phyloP scores from a whole-genome alignment of 805 yeast genomes.

The Lachancea fermentati region DNA sequence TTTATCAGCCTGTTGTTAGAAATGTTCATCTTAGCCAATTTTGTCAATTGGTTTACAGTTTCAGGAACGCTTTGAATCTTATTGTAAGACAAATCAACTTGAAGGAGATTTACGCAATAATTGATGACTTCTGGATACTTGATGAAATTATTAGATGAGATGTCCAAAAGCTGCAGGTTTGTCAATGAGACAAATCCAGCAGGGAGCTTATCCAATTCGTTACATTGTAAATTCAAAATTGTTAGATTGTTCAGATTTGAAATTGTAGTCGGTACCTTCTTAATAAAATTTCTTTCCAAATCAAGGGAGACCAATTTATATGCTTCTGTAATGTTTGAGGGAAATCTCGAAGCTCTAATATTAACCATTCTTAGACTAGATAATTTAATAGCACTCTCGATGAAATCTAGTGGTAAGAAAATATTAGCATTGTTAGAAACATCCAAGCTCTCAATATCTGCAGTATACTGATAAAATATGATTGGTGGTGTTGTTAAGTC shows the following conservation, averaged over 20 bases:
- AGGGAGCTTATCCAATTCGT: conserved; percentile 62
- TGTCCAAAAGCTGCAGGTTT: conserved; percentile 54
- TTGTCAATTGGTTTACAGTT: conserved; percentile 50
- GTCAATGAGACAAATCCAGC: conserved; percentile 50
- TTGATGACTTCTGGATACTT: conserved; percentile 61
- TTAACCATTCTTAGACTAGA: conserved; percentile 60
- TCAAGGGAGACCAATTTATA: conserved; percentile 60
- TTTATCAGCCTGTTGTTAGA: conserved; percentile 59
- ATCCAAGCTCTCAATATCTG: conserved; percentile 74
- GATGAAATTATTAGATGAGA: conserved; percentile 72
- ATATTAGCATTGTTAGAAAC: conserved; percentile 85
- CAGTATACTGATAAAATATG: conserved; percentile 69
- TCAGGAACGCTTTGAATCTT: conserved; percentile 56
- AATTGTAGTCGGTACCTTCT: conserved; percentile 52
- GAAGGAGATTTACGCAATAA: conserved; percentile 50
- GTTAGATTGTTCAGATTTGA: conserved; percentile 49
- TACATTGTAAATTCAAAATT: conserved; percentile 64
- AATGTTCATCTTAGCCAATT: conserved; percentile 63
- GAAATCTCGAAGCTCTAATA: conserved; percentile 70
- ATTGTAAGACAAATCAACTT: conserved; percentile 80
- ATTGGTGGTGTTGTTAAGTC: conserved; percentile 82
- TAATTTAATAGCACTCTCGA: conserved; percentile 72
- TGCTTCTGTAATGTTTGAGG: conserved; percentile 66
- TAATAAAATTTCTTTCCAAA: conserved; percentile 72
- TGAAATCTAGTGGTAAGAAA: conserved; percentile 75